phyloP scores from a whole-genome alignment of 805 yeast genomes.

The Pachysolen tannophilus region DNA sequence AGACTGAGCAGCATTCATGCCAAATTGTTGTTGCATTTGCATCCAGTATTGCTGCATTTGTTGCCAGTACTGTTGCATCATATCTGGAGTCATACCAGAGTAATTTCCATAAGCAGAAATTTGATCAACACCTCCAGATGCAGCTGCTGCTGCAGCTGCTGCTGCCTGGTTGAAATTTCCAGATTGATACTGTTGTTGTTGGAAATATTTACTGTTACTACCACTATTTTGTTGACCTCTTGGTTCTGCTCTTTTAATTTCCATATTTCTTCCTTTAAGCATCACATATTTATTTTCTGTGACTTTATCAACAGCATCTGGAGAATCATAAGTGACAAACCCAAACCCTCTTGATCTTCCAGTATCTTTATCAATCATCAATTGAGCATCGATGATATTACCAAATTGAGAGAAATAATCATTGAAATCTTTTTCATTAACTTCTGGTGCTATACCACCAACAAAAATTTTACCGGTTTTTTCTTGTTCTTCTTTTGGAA shows the following conservation, averaged over 20 bases:
- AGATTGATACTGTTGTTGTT: constrained; percentile 22
- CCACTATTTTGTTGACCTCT: constrained; percentile 47
- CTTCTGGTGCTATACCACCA: constrained; percentile 94
- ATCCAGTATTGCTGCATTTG: constrained; percentile 53
- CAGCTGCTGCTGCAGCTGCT: constrained; percentile 21
- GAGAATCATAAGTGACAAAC: constrained; percentile 89
- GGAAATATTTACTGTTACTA: constrained; percentile 9
- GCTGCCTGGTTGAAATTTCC: constrained; percentile 16
- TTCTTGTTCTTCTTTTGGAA: constrained; percentile 95
- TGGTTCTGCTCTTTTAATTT: constrained; percentile 79
- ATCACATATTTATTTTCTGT: constrained; percentile 74
- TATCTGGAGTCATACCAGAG: constrained; percentile 38
- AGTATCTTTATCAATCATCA: constrained; percentile 95
- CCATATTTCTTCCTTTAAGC: constrained; percentile 81
- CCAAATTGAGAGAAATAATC: constrained; percentile 79
- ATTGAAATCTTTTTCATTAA: constrained; percentile 84
- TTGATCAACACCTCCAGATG: too few species aligned
- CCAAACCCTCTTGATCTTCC: constrained; percentile 98
- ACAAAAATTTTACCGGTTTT: constrained; percentile 95
- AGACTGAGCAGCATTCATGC: constrained; percentile 14
- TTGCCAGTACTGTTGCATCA: constrained; percentile 58
- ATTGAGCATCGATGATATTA: constrained; percentile 87
- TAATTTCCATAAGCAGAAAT: too few species aligned
- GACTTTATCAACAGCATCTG: constrained; percentile 87
- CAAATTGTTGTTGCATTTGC: constrained; percentile 32